Percentiles rank a stretch among this genome's conserved stretches.
Conservation (phyloP, 805 yeast species). For the Scheffersomyces coipomensis region DNA sequence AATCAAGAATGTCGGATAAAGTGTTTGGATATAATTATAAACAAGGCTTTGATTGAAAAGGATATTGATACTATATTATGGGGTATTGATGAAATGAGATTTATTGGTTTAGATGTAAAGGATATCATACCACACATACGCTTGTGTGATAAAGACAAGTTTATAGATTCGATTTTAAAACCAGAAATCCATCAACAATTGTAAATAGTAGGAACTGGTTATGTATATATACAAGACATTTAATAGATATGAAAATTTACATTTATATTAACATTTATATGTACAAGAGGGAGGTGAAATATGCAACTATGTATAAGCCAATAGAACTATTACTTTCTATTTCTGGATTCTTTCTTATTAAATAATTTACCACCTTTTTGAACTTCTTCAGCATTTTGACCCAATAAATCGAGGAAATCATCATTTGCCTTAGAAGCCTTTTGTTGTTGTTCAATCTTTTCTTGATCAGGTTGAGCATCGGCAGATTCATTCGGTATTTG, state of each 20-base stretch:
- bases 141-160: slow-evolving; percentile 2
- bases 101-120: slow-evolving; percentile 20
- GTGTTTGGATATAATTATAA: slow-evolving; percentile 20
- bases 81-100: slow-evolving; percentile 29
- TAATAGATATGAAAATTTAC: too few relatives aligned
- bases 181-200: slow-evolving; percentile 1
- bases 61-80: slow-evolving; percentile 23
- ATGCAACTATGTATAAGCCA: not conserved
- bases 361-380: slow-evolving; percentile 55
- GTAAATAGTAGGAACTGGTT: too few relatives aligned
- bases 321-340: slow-evolving; percentile 17
- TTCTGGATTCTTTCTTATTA: slow-evolving; percentile 45
- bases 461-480: slow-evolving; percentile 13
- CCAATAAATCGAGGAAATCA: slow-evolving; percentile 60
- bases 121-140: slow-evolving; percentile 10
- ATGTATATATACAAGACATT: too few relatives aligned
- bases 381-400: slow-evolving; percentile 53
- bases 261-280: slow-evolving; percentile 5
- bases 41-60: slow-evolving; percentile 19
- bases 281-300: slow-evolving; percentile 2
- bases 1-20: slow-evolving; percentile 11
- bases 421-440: slow-evolving; percentile 27
- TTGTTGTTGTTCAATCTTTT: slow-evolving; percentile 9
- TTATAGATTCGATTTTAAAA: slow-evolving; percentile 1
- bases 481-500: slow-evolving; percentile 14